Base-by-base conservation (phyloP, 2,329 filamentous ascomycete species). In the Ophiostoma tasmaniense region DNA sequence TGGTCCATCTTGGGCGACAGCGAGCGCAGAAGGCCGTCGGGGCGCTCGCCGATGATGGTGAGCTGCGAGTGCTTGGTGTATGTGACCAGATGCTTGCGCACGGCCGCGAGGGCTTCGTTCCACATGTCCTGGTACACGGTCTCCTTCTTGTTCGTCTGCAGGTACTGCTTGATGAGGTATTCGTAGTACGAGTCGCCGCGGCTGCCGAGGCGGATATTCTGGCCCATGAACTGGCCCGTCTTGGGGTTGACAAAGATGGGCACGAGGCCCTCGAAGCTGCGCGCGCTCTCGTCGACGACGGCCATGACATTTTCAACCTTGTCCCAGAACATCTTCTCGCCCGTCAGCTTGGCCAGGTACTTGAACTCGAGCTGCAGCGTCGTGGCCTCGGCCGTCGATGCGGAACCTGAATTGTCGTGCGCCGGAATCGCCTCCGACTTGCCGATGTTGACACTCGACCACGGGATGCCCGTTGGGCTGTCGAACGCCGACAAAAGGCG, bases 131-230 rank as follows among this genome's bases (percentile, higher is more conserved):
- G 83, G 78, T 99, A 99, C 20, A 98, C 80, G 0, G 88, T 83
- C 77, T 99, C 94, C 75, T 93, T 84, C 76, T 90, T 88, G 69
- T 91, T 91, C 14, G 95, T 99, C 79, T 99, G 95, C 25, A 97
- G 84, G 77, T 96, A 98, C 78, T 99, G 95, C 81, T 99, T 99
- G 82, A 98, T 96, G 66, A 99, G 87, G 78, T 99, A 99, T 80
- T 99, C 92, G 80, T 99, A 99, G 80, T 98, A 99, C 65, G 93
- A 97, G 81, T 99, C 95, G 64, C 95, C 95, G 71, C 95, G 87
- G 77, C 92, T 97, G 52, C 95, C 95, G 28, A 98, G 84, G 22
- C 95, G 90, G 75, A 99, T 94, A 76, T 97, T 96, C 25, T 87
- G 80, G 25, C 92, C 92, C 66, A 87, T 85, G 79, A 98, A 99